These are phyloP conservation scores for Linderina pennispora DNA, from an alignment of 192 early-diverging fungal species.

Conservation along the genomic window DNA sequence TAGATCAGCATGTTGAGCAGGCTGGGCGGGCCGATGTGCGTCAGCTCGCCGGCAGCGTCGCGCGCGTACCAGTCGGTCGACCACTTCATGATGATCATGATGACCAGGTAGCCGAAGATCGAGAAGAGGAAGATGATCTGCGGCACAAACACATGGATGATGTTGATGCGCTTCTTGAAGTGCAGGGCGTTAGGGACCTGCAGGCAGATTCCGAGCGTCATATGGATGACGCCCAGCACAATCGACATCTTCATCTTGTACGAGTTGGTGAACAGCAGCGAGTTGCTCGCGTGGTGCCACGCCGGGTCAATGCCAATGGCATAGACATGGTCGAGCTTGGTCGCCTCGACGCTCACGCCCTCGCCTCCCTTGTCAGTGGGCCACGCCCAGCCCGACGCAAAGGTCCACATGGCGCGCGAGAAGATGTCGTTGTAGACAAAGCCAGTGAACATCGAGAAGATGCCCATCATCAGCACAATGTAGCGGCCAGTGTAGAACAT, in stretches of 20 bases:
- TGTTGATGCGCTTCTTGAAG: constrained; percentile 75
- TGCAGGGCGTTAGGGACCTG: constrained; percentile 86
- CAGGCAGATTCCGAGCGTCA: constrained; percentile 91
- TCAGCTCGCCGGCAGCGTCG: constrained; percentile 60
- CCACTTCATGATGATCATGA: constrained; percentile 97
- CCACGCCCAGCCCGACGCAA: constrained; percentile 75
- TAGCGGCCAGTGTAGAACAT: constrained; percentile 96
- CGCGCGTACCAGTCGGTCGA: constrained; percentile 78
- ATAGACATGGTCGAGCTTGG: constrained; percentile 60
- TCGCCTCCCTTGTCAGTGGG: constrained; percentile 51
- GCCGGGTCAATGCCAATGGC: constrained; percentile 85
- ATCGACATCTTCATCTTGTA: constrained; percentile 99
- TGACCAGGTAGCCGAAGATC: constrained; percentile 93
- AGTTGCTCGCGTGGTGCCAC: constrained; percentile 94
- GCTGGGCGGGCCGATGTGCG: constrained; percentile 75
- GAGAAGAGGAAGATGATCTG: constrained; percentile 89
- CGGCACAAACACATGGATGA: constrained; percentile 85
- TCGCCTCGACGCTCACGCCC: constrained; percentile 54
- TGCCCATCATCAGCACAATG: constrained; percentile 95
- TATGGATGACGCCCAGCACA: constrained; percentile 93
- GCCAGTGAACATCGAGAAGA: constrained; percentile 97
- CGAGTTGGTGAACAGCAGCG: constrained; percentile 92
- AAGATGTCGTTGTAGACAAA: constrained; percentile 99
- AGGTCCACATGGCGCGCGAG: constrained; percentile 69
- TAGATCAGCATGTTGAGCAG: constrained; percentile 98